Base-by-base conservation (phyloP, 352 stramenopile species). In the Peronospora farinosa region DNA sequence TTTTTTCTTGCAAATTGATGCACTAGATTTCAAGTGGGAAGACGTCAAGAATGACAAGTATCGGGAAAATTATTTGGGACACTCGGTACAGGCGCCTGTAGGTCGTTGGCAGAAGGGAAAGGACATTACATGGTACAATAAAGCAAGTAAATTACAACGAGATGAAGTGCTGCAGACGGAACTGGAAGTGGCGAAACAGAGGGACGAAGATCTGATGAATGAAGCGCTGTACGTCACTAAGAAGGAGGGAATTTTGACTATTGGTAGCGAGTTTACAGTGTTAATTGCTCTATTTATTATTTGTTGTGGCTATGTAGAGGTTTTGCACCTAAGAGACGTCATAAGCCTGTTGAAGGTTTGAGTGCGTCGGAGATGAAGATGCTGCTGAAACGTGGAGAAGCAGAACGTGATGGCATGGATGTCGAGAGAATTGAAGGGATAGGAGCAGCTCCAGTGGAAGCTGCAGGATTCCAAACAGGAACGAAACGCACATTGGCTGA, bases 31-130 rank as follows among this genome's bases (percentile, higher is more conserved):
- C 62, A 95, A 94, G 51, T 96, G 88, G 86, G 88, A 96, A 21
- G 88, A 96, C 63, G 88, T 96, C 19, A 96, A 96, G 74, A 88
- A 84, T 49, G 88, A 96, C 66, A 93, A 96, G 64, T 91, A 96
- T 55, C 75, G 88, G 17, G 88, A 96, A 46, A 94, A 95, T 55
- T 96, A 96, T 57, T 43, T 96, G 27, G 88, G 88, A 16, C 77
- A 96, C 56, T 95, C 83, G 45, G 59, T 96, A 37, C 67, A 90
- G 37, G 86, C 86, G 28, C 83, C 88, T 11, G 85, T 96, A 21
- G 88, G 86, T 23, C 74, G 84, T 17, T 96, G 88, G 88, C 82
- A 92, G 52, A 93, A 67, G 72, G 63, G 79, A 8, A 96, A 95
- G 46, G 88, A 96, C 62, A 59, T 96, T 8, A 78, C 79, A 51